Evolutionary conservation across 176 grass and related monocot species (phyloP).

Genomic region (Aegilops umbellulata): DNA sequence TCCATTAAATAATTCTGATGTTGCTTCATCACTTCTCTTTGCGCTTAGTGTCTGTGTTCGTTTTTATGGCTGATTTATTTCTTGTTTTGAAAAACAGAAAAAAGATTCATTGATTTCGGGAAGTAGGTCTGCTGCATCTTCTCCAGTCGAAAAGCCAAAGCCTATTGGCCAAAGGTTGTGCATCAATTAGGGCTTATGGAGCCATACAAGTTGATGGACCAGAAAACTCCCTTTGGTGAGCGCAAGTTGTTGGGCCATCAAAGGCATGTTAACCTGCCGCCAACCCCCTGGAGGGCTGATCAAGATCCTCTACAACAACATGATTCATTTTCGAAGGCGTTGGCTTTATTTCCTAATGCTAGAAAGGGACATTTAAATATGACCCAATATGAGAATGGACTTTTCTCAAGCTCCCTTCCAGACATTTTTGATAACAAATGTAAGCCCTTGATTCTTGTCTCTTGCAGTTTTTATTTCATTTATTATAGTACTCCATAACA

Average conservation of each 20-base stretch:
- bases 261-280: constrained; percentile 36
- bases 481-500: background rate
- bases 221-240: constrained; percentile 53
- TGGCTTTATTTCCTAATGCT: constrained; percentile 43
- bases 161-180: constrained; percentile 30
- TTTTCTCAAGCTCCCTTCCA: constrained; percentile 82
- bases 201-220: constrained; percentile 42
- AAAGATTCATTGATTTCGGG: constrained; percentile 38
- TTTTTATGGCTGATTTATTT: constrained; percentile 21
- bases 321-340: constrained; percentile 33
- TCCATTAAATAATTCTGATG: constrained; percentile 22
- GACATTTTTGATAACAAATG: constrained; percentile 82
- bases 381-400: constrained; percentile 50
- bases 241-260: constrained; percentile 42
- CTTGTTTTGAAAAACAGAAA: constrained; percentile 28
- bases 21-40: constrained; percentile 14
- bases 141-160: constrained; percentile 43
- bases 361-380: constrained; percentile 43
- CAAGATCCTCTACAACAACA: constrained; percentile 36
- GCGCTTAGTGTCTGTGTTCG: background rate
- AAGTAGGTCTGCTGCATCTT: constrained; percentile 48
- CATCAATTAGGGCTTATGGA: constrained; percentile 39
- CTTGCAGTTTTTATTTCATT: constrained; percentile 4
- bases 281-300: constrained; percentile 39
- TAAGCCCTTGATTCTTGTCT: constrained; percentile 32